phyloP scores from a whole-genome alignment of 345 rosid genomes.

The Boechera retrofracta region DNA sequence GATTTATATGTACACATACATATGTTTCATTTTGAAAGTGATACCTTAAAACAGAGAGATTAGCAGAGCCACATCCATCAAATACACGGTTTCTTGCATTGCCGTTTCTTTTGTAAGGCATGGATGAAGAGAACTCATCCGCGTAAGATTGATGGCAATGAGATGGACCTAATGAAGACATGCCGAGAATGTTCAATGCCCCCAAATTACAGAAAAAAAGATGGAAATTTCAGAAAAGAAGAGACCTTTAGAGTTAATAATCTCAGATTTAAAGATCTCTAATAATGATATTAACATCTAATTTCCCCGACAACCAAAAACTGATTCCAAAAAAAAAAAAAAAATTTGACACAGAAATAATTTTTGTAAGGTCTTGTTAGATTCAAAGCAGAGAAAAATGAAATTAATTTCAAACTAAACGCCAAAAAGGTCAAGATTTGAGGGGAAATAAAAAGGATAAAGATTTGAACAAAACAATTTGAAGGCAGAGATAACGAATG shows the following conservation, averaged over 20 bases:
- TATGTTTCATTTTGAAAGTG: too few relatives aligned
- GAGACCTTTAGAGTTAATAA: conserved; percentile 6
- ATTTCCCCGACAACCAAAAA: background rate
- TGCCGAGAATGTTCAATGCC: conserved; percentile 13
- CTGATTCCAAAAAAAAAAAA: background rate
- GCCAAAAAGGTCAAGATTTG: background rate
- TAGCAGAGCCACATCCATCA: conserved; percentile 57
- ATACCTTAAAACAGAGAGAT: conserved; percentile 60
- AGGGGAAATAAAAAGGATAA: background rate
- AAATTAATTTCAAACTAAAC: conserved; percentile 4
- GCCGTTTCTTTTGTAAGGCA: conserved; percentile 57
- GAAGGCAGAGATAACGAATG: background rate
- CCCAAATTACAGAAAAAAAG: conserved; percentile 1
- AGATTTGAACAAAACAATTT: background rate
- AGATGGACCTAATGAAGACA: conserved; percentile 60
- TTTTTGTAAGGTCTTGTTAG: background rate
- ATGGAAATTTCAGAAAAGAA: background rate
- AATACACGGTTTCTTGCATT: conserved; percentile 54
- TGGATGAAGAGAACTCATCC: conserved; percentile 63
- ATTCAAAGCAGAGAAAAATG: background rate
- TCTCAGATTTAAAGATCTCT: conserved; percentile 19
- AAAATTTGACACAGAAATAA: conserved; percentile 4
- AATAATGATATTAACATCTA: conserved; percentile 20
- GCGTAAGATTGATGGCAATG: conserved; percentile 61
- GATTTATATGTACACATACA: too few relatives aligned